Base-by-base conservation (phyloP, 2,329 filamentous ascomycete species). In the Aspergillus sp. region DNA sequence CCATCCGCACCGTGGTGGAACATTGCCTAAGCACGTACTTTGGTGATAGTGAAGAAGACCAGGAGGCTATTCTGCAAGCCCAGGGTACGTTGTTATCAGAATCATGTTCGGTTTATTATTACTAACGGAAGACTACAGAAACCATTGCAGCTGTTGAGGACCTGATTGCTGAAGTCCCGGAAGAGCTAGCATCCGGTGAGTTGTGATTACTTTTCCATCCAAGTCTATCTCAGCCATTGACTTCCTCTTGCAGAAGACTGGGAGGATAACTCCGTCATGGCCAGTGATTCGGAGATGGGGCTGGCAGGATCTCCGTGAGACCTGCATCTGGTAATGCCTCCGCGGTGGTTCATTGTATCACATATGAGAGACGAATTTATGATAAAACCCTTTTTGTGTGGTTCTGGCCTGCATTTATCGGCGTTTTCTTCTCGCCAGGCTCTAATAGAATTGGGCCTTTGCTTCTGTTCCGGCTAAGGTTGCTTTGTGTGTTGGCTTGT, bases 211-310 rank as follows among this genome's bases (percentile, higher is more conserved):
- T 54, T 54, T 54, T 59, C 42, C 60, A 61, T 72, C 68, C 71
- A 67, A 62, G 38, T 55, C 49, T 41, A 57, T 41, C 57, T 58
- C 74, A 78, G 75, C 72, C 58, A 77, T 75, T 73, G 74, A 79
- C 32, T 11, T 66, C 74, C 71, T 65, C 77, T 73, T 61, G 62
- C 72, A 68, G 77, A 79, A 62, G 74, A 75, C 61, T 79, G 77
- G 77, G 77, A 78, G 53, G 75, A 76, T 55, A 73, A 77, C 52
- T 79, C 77, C 19, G 69, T 70, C 50, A 68, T 78, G 62, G 74
- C 70, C 47, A 78, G 75, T 57, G 77, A 78, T 62, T 78, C 77
- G 3, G 77, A 79, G 30, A 67, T 76, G 64, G 76, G 76, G 17
- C 58, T 77, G 23, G 68, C 68, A 25, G 73, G 71, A 17, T 74